Percentiles rank a stretch among this genome's conserved stretches.
phyloP scores from a whole-genome alignment of 208 protist species.

The Leishmania turanica region DNA sequence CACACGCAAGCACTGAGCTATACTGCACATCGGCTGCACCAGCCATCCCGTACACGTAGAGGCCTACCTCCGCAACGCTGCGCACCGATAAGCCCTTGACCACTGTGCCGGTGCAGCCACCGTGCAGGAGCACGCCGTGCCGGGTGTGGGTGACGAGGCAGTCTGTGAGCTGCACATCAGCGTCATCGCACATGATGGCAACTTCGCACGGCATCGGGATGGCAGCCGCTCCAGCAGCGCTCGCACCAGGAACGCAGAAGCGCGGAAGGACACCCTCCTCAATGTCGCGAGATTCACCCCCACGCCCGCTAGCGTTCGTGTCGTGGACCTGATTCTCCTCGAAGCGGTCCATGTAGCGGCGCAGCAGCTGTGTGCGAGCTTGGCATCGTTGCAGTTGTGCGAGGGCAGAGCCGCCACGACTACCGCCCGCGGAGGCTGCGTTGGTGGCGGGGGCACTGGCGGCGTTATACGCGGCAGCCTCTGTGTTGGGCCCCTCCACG shows the following conservation, averaged over 20 bases:
- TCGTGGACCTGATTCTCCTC: constrained; percentile 21
- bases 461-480: constrained; percentile 10
- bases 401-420: constrained; percentile 18
- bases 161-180: constrained; percentile 62
- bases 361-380: constrained; percentile 25
- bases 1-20: constrained; percentile 48
- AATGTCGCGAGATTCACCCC: constrained; percentile 8
- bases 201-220: constrained; percentile 43
- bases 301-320: not conserved
- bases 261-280: constrained; percentile 31
- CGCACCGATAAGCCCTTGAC: constrained; percentile 46
- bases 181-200: constrained; percentile 75
- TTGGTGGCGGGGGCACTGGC: not conserved
- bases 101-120: constrained; percentile 44
- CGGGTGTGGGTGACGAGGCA: constrained; percentile 63
- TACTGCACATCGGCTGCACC: constrained; percentile 46
- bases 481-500: constrained; percentile 50
- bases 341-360: constrained; percentile 15
- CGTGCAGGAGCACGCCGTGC: constrained; percentile 60
- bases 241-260: constrained; percentile 41
- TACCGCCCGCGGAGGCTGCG: not conserved
- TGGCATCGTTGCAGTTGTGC: constrained; percentile 31
- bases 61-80: constrained; percentile 55
- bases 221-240: constrained; percentile 1
- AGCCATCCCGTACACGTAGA: constrained; percentile 61